Conservation (phyloP, 2,329 filamentous ascomycete species). For the Metarhizium guizhouense region DNA sequence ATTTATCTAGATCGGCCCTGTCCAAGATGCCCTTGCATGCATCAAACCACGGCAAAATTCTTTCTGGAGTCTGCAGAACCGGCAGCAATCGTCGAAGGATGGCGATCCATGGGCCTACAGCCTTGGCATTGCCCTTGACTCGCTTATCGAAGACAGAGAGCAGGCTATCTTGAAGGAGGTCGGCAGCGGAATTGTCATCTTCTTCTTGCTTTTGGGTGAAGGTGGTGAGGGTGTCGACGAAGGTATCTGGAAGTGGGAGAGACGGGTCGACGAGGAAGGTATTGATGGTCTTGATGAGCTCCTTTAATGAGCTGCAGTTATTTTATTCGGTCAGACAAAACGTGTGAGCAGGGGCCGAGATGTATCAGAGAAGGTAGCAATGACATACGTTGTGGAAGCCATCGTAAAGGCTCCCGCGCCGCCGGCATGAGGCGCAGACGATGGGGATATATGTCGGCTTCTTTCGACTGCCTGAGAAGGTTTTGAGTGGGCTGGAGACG, state of each 20-base stretch:
- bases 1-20: slow-evolving; percentile 51
- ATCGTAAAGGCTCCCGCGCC: slow-evolving; percentile 7
- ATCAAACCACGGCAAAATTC: slow-evolving; percentile 66
- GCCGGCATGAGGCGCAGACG: neutral
- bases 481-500: neutral
- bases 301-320: slow-evolving; percentile 44
- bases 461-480: neutral
- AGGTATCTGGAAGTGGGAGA: slow-evolving; percentile 57
- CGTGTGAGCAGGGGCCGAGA: neutral
- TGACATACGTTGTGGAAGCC: slow-evolving; percentile 19
- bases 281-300: slow-evolving; percentile 49
- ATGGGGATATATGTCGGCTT: neutral
- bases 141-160: slow-evolving; percentile 56
- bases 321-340: neutral
- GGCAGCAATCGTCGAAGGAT: slow-evolving; percentile 57
- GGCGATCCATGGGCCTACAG: slow-evolving; percentile 59
- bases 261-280: slow-evolving; percentile 38
- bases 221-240: slow-evolving; percentile 50
- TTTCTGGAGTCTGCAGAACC: slow-evolving; percentile 51
- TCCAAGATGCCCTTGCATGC: slow-evolving; percentile 27
- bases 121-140: slow-evolving; percentile 46
- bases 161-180: slow-evolving; percentile 66
- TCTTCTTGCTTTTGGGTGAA: slow-evolving; percentile 61
- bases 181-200: slow-evolving; percentile 59
- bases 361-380: neutral